A percentile compares a stretch with the other conserved stretches of the same genome.
Evolutionary conservation across 1,284 basidiomycete species (phyloP).

Genomic region (Cryptococcus sp.): DNA sequence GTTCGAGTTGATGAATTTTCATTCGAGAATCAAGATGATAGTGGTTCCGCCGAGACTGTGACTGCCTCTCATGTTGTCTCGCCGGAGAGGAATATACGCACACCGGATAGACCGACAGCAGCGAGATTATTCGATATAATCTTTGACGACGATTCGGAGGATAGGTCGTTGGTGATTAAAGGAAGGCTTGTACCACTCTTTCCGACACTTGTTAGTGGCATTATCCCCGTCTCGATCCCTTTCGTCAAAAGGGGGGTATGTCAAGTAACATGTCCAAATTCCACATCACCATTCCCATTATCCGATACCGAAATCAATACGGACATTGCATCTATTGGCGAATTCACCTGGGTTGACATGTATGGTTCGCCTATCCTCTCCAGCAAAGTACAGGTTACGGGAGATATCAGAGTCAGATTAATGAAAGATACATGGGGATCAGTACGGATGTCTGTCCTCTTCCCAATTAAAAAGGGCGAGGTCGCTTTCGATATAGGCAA

Average conservation of each 20-base stretch:
- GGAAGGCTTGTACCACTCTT: slow-evolving; percentile 28
- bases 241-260: no score
- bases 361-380: slow-evolving; percentile 3
- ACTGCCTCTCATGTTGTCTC: neutral
- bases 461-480: slow-evolving; percentile 11
- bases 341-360: slow-evolving; percentile 21
- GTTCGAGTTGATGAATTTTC: slow-evolving; percentile 35
- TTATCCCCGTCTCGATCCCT: slow-evolving; percentile 23
- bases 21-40: slow-evolving; percentile 20
- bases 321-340: no score
- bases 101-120: neutral
- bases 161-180: slow-evolving; percentile 8
- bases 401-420: slow-evolving; percentile 19
- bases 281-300: no score
- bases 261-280: no score
- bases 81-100: neutral
- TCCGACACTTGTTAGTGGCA: slow-evolving; percentile 20
- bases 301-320: no score
- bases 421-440: slow-evolving; percentile 23
- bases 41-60: neutral
- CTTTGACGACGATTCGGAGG: slow-evolving; percentile 11
- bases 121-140: slow-evolving; percentile 23
- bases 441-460: slow-evolving; percentile 13
- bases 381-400: slow-evolving; percentile 8
- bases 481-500: neutral